Evolutionary conservation across 306 rosid genomes (phyloP), one percentile per base, ranked within the genome.

Genomic region (Clitoria ternatea): DNA sequence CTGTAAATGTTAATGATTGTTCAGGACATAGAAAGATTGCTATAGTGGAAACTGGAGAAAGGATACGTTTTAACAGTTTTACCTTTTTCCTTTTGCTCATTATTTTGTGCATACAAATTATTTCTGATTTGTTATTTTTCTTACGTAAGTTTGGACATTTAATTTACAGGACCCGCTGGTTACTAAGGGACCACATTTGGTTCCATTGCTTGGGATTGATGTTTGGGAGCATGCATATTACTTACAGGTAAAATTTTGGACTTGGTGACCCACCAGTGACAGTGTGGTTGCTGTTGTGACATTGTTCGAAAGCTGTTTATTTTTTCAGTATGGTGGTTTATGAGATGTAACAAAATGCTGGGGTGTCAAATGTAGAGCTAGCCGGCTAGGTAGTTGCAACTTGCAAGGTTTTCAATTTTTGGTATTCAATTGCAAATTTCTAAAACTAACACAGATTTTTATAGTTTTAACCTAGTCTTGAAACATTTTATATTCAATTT

Each of bases 151-250:
- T 33, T 92, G 80, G 76, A 59, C 66, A 27, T 54, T 63, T 66
- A 56, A 80, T 69, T 50, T 72, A 65, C 90, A 95, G 99, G 99
- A 95, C 65, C 99, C 99, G 3, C 81, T 95, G 62, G 96, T 91
- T 19, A 95, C 96, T 42, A 95, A 89, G 75, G 99, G 91, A 66
- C 48, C 95, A 70, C 72, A 20, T 73, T 78, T 95, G 70, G 91
- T 95, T 81, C 99, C 99, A 40, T 79, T 95, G 87, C 86, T 95
- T 66, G 99, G 99, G 10, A 79, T 95, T 44, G 99, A 95, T 81
- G 99, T 95, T 61, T 95, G 99, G 99, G 99, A 95, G 85, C 99
- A 95, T 44, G 97, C 99, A 1, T 95, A 95, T 80, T 95, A 95
- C 82, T 76, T 95, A 24, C 99, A 95, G 99, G 99, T 95, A 85